Percentiles rank a stretch among this genome's conserved stretches.
phyloP scores from a whole-genome alignment of 2,329 filamentous ascomycete genomes.

The Diaporthe humulicola region DNA sequence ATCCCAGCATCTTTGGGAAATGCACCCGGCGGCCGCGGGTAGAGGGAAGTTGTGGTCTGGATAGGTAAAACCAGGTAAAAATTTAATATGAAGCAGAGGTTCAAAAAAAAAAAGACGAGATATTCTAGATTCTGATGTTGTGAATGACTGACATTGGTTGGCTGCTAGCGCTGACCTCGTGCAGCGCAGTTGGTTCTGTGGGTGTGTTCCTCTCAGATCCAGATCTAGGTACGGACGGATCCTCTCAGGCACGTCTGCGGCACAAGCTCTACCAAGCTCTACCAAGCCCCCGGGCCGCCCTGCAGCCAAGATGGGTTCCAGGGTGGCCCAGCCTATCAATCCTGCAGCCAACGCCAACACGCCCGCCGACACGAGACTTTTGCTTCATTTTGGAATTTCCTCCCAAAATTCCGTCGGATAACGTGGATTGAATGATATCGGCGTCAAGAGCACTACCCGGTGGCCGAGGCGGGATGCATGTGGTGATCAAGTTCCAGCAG shows the following conservation, averaged over 20 bases:
- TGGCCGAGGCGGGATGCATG: too few species aligned
- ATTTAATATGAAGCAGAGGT: not conserved
- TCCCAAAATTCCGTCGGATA: not conserved
- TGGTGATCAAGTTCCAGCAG: not conserved
- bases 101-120: not conserved
- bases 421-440: not conserved
- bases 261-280: conserved; percentile 2
- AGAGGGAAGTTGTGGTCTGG: not conserved
- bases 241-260: conserved; percentile 22
- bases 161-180: conserved; percentile 18
- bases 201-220: not conserved
- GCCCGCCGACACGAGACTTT: not conserved
- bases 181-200: not conserved
- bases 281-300: conserved; percentile 13
- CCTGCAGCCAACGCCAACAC: not conserved
- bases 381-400: not conserved
- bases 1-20: not conserved
- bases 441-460: not conserved
- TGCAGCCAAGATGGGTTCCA: conserved; percentile 13
- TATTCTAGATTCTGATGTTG: not conserved
- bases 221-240: not conserved
- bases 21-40: not conserved
- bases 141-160: not conserved
- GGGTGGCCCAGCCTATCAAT: not conserved
- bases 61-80: not conserved